Conservation (phyloP, 2,329 filamentous ascomycete species). For the Penicillium olsonii region DNA sequence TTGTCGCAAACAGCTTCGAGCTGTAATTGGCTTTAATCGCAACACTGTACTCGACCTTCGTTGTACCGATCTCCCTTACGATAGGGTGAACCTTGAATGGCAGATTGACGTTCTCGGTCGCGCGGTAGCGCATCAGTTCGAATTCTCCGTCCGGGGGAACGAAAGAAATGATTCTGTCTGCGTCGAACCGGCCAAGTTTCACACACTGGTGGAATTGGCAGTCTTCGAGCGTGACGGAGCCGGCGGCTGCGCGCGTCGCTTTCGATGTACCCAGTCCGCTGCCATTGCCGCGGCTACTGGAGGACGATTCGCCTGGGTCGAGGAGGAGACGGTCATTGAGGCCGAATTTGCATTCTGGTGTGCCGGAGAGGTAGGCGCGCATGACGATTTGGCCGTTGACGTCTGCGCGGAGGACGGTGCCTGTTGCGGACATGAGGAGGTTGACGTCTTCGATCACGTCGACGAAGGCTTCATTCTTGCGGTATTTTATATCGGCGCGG, state of each 20-base stretch:
- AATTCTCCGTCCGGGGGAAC: conserved; percentile 97
- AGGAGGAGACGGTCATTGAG: conserved; percentile 92
- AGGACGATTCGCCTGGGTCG: conserved; percentile 70
- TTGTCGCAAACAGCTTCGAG: conserved; percentile 93
- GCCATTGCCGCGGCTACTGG: conserved; percentile 52
- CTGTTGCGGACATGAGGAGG: conserved; percentile 96
- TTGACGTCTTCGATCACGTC: conserved; percentile 99
- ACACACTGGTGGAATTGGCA: conserved; percentile 99
- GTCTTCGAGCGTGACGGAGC: conserved; percentile 93
- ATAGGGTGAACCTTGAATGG: conserved; percentile 99
- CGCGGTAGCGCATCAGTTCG: conserved; percentile 97
- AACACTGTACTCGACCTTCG: conserved; percentile 98
- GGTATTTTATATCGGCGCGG: conserved; percentile 95
- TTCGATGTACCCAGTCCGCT: conserved; percentile 68
- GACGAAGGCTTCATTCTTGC: conserved; percentile 99
- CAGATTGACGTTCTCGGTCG: conserved; percentile 96
- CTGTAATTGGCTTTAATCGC: conserved; percentile 97
- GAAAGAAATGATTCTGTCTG: conserved; percentile 94
- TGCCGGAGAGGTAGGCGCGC: conserved; percentile 95
- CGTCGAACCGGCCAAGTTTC: conserved; percentile 94
- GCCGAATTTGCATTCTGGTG: conserved; percentile 97
- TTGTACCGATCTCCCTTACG: conserved; percentile 94
- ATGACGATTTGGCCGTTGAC: conserved; percentile 98
- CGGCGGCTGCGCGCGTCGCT: conserved; percentile 91
- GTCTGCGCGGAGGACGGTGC: conserved; percentile 90